These are phyloP conservation scores for Colletotrichum camelliae DNA, from an alignment of 2,329 filamentous ascomycete species.

Conservation along the genomic window DNA sequence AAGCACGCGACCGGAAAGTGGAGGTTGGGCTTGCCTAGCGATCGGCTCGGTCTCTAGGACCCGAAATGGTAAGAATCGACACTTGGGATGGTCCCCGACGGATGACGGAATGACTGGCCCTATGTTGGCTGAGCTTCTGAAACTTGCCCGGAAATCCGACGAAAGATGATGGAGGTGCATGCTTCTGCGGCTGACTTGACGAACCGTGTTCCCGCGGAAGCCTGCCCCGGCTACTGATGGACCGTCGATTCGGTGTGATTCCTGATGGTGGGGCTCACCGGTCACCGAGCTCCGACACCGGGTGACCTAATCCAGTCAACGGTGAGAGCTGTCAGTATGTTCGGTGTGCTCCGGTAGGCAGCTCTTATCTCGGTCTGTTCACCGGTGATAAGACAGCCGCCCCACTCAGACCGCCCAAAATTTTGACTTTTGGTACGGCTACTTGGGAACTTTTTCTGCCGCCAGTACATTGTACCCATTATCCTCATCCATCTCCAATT, in stretches of 20 bases:
- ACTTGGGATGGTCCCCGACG: not conserved
- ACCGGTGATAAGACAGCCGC: not conserved
- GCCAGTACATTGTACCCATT: not conserved
- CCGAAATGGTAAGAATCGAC: not conserved
- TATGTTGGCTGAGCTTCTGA: not conserved
- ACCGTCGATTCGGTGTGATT: not conserved
- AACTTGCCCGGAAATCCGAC: not conserved
- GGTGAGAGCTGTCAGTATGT: not conserved
- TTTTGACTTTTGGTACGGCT: not conserved
- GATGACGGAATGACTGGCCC: not conserved
- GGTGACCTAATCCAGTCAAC: accelerated
- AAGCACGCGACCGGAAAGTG: not conserved
- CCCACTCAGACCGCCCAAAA: slow-evolving; percentile 14
- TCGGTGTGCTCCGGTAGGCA: not conserved
- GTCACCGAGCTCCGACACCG: not conserved
- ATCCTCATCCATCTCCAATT: not conserved
- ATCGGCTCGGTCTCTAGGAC: not conserved
- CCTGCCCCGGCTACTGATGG: not conserved
- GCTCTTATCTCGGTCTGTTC: not conserved
- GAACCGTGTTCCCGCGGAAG: not conserved
- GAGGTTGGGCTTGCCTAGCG: not conserved
- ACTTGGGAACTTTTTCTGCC: not conserved
- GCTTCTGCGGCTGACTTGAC: not conserved
- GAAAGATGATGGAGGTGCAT: not conserved
- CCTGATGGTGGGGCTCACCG: not conserved